Evolutionary conservation across 805 yeast species (phyloP).

Genomic region (Suhomyces tanzawaensis): DNA sequence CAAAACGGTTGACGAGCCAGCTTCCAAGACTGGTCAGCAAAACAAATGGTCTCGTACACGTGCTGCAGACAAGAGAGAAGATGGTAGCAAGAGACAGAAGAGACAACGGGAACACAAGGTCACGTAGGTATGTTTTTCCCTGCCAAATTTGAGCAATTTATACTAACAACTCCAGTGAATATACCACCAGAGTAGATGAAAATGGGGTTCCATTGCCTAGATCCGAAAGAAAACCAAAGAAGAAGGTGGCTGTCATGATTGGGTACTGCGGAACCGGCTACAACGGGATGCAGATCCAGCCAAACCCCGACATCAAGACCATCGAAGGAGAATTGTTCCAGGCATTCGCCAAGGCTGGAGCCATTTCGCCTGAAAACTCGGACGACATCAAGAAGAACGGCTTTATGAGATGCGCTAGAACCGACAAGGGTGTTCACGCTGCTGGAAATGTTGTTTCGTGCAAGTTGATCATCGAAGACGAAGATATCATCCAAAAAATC

Average conservation of each 20-base stretch:
- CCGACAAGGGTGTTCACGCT: conserved; percentile 97
- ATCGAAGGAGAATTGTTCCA: conserved; percentile 86
- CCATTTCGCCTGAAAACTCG: conserved; percentile 81
- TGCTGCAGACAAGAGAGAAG: conserved; percentile 18
- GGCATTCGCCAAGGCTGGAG: conserved; percentile 85
- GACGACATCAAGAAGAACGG: conserved; percentile 85
- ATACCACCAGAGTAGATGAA: conserved; percentile 51
- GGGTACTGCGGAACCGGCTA: conserved; percentile 97
- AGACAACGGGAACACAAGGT: conserved; percentile 34
- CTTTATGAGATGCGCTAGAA: conserved; percentile 83
- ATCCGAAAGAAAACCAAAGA: conserved; percentile 72
- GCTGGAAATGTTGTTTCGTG: conserved; percentile 89
- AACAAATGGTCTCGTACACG: conserved; percentile 28
- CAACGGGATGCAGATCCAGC: conserved; percentile 85
- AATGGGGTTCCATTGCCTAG: conserved; percentile 59
- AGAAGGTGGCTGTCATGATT: conserved; percentile 83
- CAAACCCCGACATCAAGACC: conserved; percentile 80
- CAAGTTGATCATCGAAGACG: conserved; percentile 82
- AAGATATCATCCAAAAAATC: conserved; percentile 67
- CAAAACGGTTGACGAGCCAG: conserved; percentile 38
- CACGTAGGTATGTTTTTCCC: conserved; percentile 55
- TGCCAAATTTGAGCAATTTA: not conserved
- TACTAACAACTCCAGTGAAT: conserved; percentile 24
- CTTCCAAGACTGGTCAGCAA: conserved; percentile 42
- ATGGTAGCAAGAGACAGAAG: conserved; percentile 19